These are phyloP conservation scores for Backusella psychrophila DNA, from an alignment of 192 early-diverging fungal species.

Conservation along the genomic window DNA sequence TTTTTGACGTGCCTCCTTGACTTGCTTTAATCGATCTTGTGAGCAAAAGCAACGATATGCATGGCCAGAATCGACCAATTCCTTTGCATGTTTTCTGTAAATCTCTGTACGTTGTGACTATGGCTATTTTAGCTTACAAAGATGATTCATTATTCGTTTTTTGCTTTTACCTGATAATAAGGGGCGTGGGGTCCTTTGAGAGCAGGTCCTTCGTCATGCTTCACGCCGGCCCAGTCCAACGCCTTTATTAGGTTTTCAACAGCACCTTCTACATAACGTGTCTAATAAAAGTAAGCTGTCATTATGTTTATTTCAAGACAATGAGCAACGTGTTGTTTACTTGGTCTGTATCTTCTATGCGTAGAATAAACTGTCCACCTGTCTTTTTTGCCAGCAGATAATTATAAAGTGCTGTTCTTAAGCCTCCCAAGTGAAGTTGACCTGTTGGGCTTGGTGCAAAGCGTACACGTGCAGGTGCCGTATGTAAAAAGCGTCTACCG, in stretches of 20 bases:
- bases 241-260: conserved; percentile 61
- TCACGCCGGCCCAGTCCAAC: conserved; percentile 75
- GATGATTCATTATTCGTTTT: neutral
- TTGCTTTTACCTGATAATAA: conserved; percentile 61
- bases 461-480: conserved; percentile 64
- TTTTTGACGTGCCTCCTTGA: conserved; percentile 54
- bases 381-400: conserved; percentile 76
- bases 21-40: conserved; percentile 58
- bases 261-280: conserved; percentile 70
- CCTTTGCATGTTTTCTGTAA: conserved; percentile 66
- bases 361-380: conserved; percentile 75
- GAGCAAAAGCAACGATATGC: conserved; percentile 93
- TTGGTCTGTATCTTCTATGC: conserved; percentile 94
- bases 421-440: conserved; percentile 86
- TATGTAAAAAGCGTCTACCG: neutral
- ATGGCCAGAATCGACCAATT: conserved; percentile 62
- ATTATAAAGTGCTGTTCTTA: conserved; percentile 93
- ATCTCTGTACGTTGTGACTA: conserved; percentile 68
- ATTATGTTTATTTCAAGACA: neutral
- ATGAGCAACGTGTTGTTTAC: conserved; percentile 26
- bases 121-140: neutral
- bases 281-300: conserved; percentile 41
- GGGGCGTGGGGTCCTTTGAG: conserved; percentile 52
- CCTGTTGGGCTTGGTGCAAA: conserved; percentile 97
- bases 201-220: conserved; percentile 74